Evolutionary conservation across 768 basidiomycete genomes (phyloP), one percentile per base, ranked within the genome.

Genomic region (Boletus sp.): DNA sequence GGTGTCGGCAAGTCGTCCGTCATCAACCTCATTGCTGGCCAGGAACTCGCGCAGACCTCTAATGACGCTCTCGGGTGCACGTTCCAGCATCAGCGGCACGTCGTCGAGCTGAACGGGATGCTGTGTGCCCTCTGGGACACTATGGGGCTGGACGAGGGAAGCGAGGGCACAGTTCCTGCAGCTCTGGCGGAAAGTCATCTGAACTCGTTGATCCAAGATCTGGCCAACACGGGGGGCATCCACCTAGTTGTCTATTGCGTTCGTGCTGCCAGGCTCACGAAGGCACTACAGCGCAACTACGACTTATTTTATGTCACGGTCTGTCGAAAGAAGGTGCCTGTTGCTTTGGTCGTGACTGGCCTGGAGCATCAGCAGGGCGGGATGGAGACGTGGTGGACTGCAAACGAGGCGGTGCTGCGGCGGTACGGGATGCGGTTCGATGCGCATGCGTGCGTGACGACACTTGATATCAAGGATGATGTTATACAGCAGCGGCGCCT

Each of bases 331-430:
- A 47, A 62, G 27, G 75, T 75, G 2, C 75, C 72, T 0, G 62
- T 71, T 9, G 62, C 69, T 0, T 41, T 75, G 7, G 70, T 70
- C 7, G 56, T 75, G 4, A 75, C 73, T 0, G 73, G 71, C 17
- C 59, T 76, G 8, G 75, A 74, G 49, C 41, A 66, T 32, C 52
- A 64, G 10, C 29, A 41, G 2, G 39, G 13, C 0, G 19, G 32
- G 3, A 69, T 66, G 68, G 68, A 68, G 32, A 34, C 33, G 2
- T 68, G 68, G 68, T 68, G 67, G 68, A 14, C 15, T 13, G 39
- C 17, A 13, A 75, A 75, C 45, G 50, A 67, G 35, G 21, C 25
- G 13, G 35, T 23, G 0, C 71, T 75, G 44, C 59, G 50, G 29
- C 25, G 27, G 2, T 52, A 63, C 23, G 56, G 57, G 3, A 75